Percentiles rank a stretch among this genome's conserved stretches.
Evolutionary conservation across 192 early-diverging fungal genomes (phyloP).

Genomic region (Powellomyces hirtus): DNA sequence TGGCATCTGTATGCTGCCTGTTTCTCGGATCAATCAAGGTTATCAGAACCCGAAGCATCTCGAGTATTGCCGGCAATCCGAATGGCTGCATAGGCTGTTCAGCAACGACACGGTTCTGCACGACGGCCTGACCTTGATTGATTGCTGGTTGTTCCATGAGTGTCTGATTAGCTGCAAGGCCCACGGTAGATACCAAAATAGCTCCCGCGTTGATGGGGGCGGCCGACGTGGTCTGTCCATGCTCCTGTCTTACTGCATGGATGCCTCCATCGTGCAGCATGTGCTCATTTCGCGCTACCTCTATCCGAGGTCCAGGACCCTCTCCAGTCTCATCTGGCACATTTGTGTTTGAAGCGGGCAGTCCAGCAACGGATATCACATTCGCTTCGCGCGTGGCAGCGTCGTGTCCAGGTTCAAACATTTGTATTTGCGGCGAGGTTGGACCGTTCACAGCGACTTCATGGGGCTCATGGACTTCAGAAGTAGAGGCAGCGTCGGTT

Average conservation of each 20-base stretch:
- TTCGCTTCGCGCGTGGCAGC: neutral
- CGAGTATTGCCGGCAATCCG: constrained; percentile 83
- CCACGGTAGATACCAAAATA: neutral
- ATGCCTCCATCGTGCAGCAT: constrained; percentile 20
- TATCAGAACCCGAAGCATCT: constrained; percentile 86
- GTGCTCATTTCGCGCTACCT: neutral
- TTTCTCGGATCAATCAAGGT: constrained; percentile 88
- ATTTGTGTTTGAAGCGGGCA: neutral
- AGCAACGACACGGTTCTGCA: constrained; percentile 6
- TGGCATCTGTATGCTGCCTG: constrained; percentile 88
- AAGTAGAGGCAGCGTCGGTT: neutral
- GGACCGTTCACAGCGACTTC: too few relatives aligned
- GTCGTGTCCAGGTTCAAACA: neutral
- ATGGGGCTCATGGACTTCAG: neutral
- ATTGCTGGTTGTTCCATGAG: neutral
- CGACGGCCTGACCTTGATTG: neutral
- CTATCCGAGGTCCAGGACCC: constrained; percentile 2
- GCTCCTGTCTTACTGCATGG: constrained; percentile 11
- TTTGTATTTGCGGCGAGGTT: constrained; percentile 2
- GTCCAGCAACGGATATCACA: constrained; percentile 18
- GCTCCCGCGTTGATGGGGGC: neutral
- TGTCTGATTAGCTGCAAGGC: neutral
- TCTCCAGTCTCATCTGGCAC: neutral
- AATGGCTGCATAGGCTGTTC: constrained; percentile 57
- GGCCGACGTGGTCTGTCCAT: neutral